phyloP scores from a whole-genome alignment of 2,329 filamentous ascomycete species.

The Myriosclerotinia duriaeana region DNA sequence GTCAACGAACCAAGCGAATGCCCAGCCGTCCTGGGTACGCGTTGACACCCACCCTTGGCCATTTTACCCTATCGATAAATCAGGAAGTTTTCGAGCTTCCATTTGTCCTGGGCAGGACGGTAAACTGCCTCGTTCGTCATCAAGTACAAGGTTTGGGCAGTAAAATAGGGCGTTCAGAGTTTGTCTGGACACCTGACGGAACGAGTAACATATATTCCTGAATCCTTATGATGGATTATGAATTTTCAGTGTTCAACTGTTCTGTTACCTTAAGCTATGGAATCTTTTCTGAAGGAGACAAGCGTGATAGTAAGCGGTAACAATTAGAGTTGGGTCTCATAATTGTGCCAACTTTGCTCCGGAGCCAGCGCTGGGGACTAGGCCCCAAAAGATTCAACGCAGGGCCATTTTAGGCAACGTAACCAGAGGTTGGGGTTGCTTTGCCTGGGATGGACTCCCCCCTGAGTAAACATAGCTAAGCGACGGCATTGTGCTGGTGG shows the following conservation, averaged over 20 bases:
- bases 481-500: slow-evolving; percentile 34
- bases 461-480: not conserved
- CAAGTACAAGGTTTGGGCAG: slow-evolving; percentile 7
- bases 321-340: slow-evolving; percentile 23
- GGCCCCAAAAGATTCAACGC: slow-evolving; percentile 48
- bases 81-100: not conserved
- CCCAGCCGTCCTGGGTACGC: too few relatives aligned
- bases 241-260: not conserved
- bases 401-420: not conserved
- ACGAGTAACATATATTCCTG: not conserved
- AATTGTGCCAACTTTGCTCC: slow-evolving; percentile 49
- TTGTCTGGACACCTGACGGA: slow-evolving; percentile 26
- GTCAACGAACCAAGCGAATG: not conserved
- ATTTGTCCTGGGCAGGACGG: slow-evolving; percentile 46
- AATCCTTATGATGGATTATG: not conserved
- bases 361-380: slow-evolving; percentile 58
- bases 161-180: slow-evolving; percentile 26
- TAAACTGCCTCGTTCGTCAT: slow-evolving; percentile 42
- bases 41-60: too few relatives aligned
- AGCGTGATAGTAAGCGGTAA: slow-evolving; percentile 55
- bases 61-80: too few relatives aligned
- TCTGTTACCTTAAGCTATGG: slow-evolving; percentile 23
- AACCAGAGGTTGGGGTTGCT: not conserved
- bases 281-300: slow-evolving; percentile 56
- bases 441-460: not conserved